phyloP scores from a whole-genome alignment of 108 stramenopile genomes.

The Cyclotella atomus region DNA sequence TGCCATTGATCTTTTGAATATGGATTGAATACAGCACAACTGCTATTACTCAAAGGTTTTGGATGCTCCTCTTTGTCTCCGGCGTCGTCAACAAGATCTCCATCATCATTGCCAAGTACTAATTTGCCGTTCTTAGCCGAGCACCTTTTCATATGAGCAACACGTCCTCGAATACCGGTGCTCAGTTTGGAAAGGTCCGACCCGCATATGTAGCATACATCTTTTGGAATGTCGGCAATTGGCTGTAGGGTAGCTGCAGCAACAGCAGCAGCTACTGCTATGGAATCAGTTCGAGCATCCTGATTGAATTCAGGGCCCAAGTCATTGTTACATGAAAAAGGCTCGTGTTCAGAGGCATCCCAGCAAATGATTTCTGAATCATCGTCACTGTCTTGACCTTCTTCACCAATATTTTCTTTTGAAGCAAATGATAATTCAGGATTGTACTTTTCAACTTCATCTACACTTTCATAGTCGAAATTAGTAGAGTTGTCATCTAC shows the following conservation, averaged over 20 bases:
- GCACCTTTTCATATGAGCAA: constrained; percentile 85
- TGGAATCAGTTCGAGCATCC: not conserved
- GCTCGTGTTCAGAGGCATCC: constrained; percentile 12
- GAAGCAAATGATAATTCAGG: not conserved
- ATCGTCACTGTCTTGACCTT: constrained; percentile 1
- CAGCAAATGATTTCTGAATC: constrained; percentile 28
- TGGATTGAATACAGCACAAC: constrained; percentile 20
- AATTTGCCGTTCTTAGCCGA: constrained; percentile 63
- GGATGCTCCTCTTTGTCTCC: not conserved
- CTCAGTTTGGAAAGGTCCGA: constrained; percentile 45
- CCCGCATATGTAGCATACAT: constrained; percentile 79
- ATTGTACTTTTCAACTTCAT: too few relatives aligned
- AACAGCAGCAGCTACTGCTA: not conserved
- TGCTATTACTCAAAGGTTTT: not conserved
- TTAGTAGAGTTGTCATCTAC: too few relatives aligned
- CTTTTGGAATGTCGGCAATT: not conserved
- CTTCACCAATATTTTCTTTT: not conserved
- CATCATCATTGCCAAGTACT: constrained; percentile 43
- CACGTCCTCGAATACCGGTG: constrained; percentile 58
- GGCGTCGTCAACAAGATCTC: constrained; percentile 9
- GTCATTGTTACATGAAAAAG: not conserved
- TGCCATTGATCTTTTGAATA: constrained; percentile 37
- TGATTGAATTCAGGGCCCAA: too few relatives aligned
- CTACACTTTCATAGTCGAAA: too few relatives aligned
- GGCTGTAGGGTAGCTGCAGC: not conserved